phyloP scores from a whole-genome alignment of 768 basidiomycete species.

The Boletus reticulatus region DNA sequence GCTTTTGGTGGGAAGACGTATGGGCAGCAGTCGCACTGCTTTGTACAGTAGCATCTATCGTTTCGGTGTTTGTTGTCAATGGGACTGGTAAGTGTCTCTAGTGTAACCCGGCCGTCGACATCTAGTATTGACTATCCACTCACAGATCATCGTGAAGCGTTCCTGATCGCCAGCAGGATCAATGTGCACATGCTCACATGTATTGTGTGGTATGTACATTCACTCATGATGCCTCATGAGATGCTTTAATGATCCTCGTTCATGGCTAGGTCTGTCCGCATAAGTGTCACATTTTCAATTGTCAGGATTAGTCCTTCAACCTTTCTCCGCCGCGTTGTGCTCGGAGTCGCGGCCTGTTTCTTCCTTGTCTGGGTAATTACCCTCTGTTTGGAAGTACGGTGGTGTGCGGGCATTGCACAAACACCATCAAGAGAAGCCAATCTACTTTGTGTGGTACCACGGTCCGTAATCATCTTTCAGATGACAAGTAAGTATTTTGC shows the following conservation, averaged over 20 bases:
- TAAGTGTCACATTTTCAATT: constrained; percentile 16
- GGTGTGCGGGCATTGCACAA: neutral
- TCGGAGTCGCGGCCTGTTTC: neutral
- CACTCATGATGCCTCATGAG: neutral
- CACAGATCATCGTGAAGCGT: neutral
- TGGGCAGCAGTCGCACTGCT: constrained; percentile 16
- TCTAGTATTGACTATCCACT: neutral
- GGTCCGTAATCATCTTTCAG: constrained; percentile 3
- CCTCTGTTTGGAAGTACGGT: constrained; percentile 8
- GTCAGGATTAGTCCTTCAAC: constrained; percentile 2
- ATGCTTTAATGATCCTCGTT: neutral
- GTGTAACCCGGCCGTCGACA: neutral
- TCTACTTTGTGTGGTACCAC: neutral
- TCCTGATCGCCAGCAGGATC: neutral
- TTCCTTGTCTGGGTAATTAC: constrained; percentile 2
- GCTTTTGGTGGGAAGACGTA: constrained; percentile 25
- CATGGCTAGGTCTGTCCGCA: constrained; percentile 16
- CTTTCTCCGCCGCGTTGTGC: neutral
- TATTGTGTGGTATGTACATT: constrained; percentile 9
- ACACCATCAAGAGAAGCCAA: neutral
- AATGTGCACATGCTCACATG: constrained; percentile 7
- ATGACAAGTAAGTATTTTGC: constrained; percentile 1
- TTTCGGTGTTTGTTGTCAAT: neutral
- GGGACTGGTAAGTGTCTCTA: neutral
- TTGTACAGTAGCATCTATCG: neutral